Base-by-base conservation (phyloP, 2,329 filamentous ascomycete genomes). In the Hymenoscyphus repandus region DNA sequence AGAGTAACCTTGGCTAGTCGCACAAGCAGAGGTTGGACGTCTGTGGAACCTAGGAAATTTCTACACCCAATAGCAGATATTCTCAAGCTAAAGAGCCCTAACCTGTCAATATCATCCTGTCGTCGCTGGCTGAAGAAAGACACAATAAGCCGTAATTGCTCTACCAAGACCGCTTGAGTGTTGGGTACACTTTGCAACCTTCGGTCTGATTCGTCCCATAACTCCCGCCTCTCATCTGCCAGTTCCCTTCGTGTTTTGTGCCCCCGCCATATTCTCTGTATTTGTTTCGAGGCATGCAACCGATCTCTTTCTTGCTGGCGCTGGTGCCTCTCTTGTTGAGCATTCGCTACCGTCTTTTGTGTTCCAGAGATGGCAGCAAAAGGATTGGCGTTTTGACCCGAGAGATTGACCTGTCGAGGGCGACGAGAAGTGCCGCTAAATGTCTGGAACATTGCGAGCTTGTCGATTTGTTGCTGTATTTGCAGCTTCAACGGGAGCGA, bases 401-500 rank as follows among this genome's bases (percentile, higher is more conserved):
- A 93, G 55, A 99, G 84, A 70, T 97, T 96, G 66, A 97, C 90
- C 68, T 96, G 91, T 58, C 93, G 85, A 55, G 86, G 85, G 59
- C 88, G 87, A 64, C 89, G 85, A 62, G 90, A 88, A 70, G 74
- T 88, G 61, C 93, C 93, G 20, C 88, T 93, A 72, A 99, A 99
- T 48, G 87, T 90, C 55, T 87, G 85, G 72, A 93, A 95, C 92
- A 96, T 96, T 60, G 65, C 67, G 66, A 48, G 51, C 32, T 31
- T 49, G 18, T 20, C 12, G 30, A 15, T 27, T 30, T 47, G 45
- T 55, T 27, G 22, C 22, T 27, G 36, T 36, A 17, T 32, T 37
- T 31, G 40, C 31, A 32, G 56, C 37, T 53, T 58, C 47, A 48
- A 49, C 37, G 56, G 39, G 31, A 54, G 33, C 34, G 34, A 48